Percentiles rank a stretch among this genome's conserved stretches.
phyloP scores from a whole-genome alignment of 2,329 filamentous ascomycete genomes.

The Capronia americana region DNA sequence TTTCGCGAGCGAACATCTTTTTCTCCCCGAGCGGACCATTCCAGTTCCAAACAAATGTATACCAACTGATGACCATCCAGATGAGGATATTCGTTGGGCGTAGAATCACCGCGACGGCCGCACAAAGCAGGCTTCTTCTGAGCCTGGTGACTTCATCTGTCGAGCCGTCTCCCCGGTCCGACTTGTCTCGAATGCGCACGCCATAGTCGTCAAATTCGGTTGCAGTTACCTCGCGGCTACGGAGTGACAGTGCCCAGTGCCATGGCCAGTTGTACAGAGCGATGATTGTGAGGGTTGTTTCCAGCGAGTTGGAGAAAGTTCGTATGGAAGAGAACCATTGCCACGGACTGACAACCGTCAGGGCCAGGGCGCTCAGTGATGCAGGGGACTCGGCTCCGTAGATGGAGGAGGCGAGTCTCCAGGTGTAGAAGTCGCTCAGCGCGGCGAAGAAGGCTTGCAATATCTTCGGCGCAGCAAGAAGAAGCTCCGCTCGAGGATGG shows the following conservation, averaged over 20 bases:
- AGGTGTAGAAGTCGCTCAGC: constrained; percentile 83
- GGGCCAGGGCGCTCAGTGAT: constrained; percentile 73
- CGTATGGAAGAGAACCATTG: constrained; percentile 95
- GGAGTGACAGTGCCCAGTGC: constrained; percentile 62
- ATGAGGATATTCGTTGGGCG: constrained; percentile 89
- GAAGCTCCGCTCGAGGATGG: constrained; percentile 66
- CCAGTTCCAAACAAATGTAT: constrained; percentile 26
- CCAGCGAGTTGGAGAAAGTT: constrained; percentile 91
- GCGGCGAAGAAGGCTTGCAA: constrained; percentile 80
- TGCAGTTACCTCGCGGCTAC: constrained; percentile 31
- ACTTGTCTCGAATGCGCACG: constrained; percentile 50
- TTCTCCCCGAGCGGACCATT: constrained; percentile 13
- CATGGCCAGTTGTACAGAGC: constrained; percentile 89
- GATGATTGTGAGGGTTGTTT: constrained; percentile 82
- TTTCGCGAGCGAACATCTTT: constrained; percentile 64
- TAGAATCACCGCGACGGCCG: constrained; percentile 81
- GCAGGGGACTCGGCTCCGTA: constrained; percentile 71
- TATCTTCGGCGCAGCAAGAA: constrained; percentile 75
- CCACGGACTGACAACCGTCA: constrained; percentile 82
- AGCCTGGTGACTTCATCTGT: constrained; percentile 45
- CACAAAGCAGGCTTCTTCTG: constrained; percentile 72
- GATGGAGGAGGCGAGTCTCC: constrained; percentile 75
- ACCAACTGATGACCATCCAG: constrained; percentile 70
- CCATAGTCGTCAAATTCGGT: constrained; percentile 39
- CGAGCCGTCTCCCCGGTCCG: constrained; percentile 42